Evolutionary conservation across 2,329 filamentous ascomycete species (phyloP), one percentile per base, ranked within the genome.

Genomic region (Harringtonia lauricola): DNA sequence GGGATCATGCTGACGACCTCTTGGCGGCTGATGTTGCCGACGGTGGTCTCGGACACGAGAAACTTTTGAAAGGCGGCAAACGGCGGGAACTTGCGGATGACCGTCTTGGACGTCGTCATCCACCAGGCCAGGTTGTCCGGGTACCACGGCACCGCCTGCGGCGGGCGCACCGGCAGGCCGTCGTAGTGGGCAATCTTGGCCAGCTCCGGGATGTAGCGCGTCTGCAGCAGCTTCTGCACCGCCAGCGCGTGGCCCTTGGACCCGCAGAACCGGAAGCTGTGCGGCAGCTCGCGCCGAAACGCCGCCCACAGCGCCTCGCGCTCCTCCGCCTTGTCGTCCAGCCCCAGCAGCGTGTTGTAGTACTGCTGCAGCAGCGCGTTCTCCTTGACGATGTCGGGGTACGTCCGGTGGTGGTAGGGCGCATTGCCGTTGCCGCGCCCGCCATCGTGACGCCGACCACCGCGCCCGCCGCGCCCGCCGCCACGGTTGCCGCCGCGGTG

Each of bases 1-100:
- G 92, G 92, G 50, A 98, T 96, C 92, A 98, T 98, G 68, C 87
- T 95, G 57, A 98, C 92, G 36, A 95, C 83, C 67, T 98, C 92
- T 64, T 98, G 92, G 56, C 92, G 80, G 64, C 86, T 95, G 57
- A 98, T 96, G 62, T 96, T 98, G 56, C 92, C 92, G 19, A 96
- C 88, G 45, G 85, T 88, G 4, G 92, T 95, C 71, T 98, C 92
- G 42, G 90, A 94, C 40, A 98, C 92, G 41, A 98, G 74, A 69
- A 95, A 98, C 61, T 94, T 94, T 63, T 98, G 92, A 66, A 98
- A 96, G 24, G 86, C 83, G 40, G 88, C 82, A 61, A 98, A 98
- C 3, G 92, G 92, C 30, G 86, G 80, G 63, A 94, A 95, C 59
- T 89, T 89, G 55, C 92, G 83, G 49, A 98, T 77, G 52, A 96